Percentiles rank a stretch among this genome's conserved stretches.
Evolutionary conservation across 2,329 filamentous ascomycete genomes (phyloP).

Genomic region (Dothistroma septosporum): DNA sequence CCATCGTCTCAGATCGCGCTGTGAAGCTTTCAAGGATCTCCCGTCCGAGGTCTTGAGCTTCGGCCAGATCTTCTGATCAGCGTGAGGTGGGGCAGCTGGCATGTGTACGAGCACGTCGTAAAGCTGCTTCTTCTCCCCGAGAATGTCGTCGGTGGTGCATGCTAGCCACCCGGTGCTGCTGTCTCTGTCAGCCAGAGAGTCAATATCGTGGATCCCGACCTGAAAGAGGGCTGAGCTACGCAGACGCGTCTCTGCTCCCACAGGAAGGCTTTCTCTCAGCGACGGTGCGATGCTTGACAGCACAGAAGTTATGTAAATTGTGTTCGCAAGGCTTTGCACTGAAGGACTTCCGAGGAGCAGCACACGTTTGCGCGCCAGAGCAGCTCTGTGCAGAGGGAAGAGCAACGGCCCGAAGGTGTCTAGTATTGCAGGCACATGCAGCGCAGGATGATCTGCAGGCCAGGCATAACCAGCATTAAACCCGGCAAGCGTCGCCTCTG

Average conservation of each 20-base stretch:
- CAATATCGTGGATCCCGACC: slow-evolving; percentile 88
- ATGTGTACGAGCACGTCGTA: slow-evolving; percentile 89
- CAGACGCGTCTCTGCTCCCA: slow-evolving; percentile 49
- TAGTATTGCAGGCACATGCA: slow-evolving; percentile 72
- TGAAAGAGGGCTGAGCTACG: slow-evolving; percentile 81
- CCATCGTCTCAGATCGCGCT: slow-evolving; percentile 82
- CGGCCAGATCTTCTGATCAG: slow-evolving; percentile 48
- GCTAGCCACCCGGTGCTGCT: slow-evolving; percentile 72
- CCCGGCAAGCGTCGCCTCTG: slow-evolving; percentile 51
- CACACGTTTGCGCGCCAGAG: slow-evolving; percentile 80
- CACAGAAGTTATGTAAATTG: slow-evolving; percentile 92
- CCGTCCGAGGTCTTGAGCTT: slow-evolving; percentile 68
- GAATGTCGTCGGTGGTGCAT: slow-evolving; percentile 91
- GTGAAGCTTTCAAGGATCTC: slow-evolving; percentile 72
- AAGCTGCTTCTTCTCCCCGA: slow-evolving; percentile 77
- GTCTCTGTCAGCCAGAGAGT: slow-evolving; percentile 60
- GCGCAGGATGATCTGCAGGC: slow-evolving; percentile 73
- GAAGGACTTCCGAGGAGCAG: slow-evolving; percentile 82
- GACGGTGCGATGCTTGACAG: slow-evolving; percentile 81
- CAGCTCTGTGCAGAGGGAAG: slow-evolving; percentile 85
- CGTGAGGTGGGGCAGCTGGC: slow-evolving; percentile 48
- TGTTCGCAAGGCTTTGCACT: slow-evolving; percentile 75
- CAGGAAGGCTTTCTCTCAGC: slow-evolving; percentile 64
- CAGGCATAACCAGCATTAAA: slow-evolving; percentile 56
- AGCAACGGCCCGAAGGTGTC: slow-evolving; percentile 85